Percentiles rank a stretch among this genome's conserved stretches.
phyloP scores from a whole-genome alignment of 108 stramenopile genomes.

The Fragilariopsis cylindrus region DNA sequence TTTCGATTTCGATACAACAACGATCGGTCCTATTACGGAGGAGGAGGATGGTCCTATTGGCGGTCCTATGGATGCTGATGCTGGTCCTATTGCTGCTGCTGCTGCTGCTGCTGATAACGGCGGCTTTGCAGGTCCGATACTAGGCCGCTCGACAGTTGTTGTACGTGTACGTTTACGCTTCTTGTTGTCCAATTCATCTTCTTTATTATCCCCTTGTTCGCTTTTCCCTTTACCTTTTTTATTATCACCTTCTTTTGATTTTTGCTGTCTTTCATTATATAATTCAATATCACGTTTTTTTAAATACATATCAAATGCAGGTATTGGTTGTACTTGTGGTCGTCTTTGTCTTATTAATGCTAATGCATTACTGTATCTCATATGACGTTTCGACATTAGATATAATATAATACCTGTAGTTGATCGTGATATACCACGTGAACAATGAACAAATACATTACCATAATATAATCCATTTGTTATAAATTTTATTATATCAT shows the following conservation, averaged over 20 bases:
- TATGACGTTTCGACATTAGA: conserved; percentile 55
- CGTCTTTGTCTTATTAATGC: conserved; percentile 51
- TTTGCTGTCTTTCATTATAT: not conserved
- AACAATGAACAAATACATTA: conserved; percentile 80
- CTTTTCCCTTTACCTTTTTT: not conserved
- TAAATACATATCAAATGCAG: conserved; percentile 61
- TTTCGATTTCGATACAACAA: not conserved
- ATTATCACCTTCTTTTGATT: not conserved
- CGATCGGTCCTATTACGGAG: not conserved
- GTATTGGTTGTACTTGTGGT: conserved; percentile 64
- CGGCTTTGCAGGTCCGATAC: not conserved
- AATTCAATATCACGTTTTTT: conserved; percentile 36
- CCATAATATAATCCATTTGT: conserved; percentile 69
- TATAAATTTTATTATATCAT: conserved; percentile 60
- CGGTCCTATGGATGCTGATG: not conserved
- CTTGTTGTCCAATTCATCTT: not conserved
- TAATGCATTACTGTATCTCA: conserved; percentile 53
- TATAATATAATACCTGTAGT: conserved; percentile 64
- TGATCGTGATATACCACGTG: conserved; percentile 66
- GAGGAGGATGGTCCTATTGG: not conserved
- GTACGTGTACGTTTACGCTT: not conserved
- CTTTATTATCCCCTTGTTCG: not conserved
- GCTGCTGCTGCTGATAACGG: not conserved
- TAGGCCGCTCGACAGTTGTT: not conserved
- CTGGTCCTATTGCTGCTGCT: not conserved